Conservation (phyloP, 257 asterid genomes). For the Mitragyna speciosa region DNA sequence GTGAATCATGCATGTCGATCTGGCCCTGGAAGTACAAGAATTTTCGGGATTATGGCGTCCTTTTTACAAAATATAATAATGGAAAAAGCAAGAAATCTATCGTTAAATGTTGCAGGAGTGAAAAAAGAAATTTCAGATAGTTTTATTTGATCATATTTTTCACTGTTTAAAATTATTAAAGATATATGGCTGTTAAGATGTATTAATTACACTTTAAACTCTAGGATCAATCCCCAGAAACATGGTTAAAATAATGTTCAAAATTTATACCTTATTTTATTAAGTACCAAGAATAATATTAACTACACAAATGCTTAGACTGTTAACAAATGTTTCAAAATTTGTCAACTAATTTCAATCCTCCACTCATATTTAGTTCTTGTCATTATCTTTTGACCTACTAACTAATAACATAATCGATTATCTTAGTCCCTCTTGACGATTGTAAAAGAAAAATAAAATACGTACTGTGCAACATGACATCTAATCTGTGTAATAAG, state of each 20-base stretch:
- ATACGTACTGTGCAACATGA: background rate
- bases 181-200: background rate
- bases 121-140: background rate
- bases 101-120: background rate
- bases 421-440: background rate
- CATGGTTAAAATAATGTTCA: background rate
- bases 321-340: background rate
- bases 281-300: background rate
- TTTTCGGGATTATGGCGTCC: background rate
- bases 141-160: background rate
- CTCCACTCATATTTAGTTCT: slow-evolving; percentile 1
- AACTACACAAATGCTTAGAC: background rate
- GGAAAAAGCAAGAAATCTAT: background rate
- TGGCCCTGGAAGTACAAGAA: background rate
- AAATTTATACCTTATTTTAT: too few species aligned
- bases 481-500: background rate
- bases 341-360: background rate
- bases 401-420: background rate
- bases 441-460: too few species aligned
- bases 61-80: background rate
- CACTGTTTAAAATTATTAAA: background rate
- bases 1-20: background rate
- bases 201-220: background rate
- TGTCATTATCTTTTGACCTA: background rate
- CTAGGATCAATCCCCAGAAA: background rate